Percentiles rank a stretch among this genome's conserved stretches.
These are phyloP conservation scores for Trametes polyzona DNA, from an alignment of 1,284 basidiomycete species.

Conservation along the genomic window DNA sequence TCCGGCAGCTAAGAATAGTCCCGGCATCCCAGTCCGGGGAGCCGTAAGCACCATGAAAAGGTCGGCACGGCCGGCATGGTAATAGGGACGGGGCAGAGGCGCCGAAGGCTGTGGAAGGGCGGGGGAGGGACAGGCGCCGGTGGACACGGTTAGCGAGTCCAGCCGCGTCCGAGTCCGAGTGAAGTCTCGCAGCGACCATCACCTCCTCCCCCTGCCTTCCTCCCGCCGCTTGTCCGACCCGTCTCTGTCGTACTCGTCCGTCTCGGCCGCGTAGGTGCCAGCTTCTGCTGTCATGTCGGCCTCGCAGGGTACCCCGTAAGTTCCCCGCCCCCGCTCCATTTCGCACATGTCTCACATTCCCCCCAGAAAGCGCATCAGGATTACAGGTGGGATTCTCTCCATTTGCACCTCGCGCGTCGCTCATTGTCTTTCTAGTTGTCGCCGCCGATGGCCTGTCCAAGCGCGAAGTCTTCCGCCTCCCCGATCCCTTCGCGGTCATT, in stretches of 20 bases:
- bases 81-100: not conserved
- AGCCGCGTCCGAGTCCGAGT: too few species aligned
- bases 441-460: constrained; percentile 89
- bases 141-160: too few species aligned
- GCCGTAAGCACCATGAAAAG: too few species aligned
- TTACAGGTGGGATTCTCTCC: constrained; percentile 37
- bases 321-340: not conserved
- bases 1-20: too few species aligned
- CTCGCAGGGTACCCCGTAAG: constrained; percentile 32
- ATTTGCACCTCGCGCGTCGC: not conserved
- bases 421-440: constrained; percentile 60
- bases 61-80: not conserved
- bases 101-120: constrained; percentile 1
- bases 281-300: constrained; percentile 29
- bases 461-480: constrained; percentile 89
- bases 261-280: not conserved
- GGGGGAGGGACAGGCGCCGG: not conserved
- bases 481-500: constrained; percentile 96
- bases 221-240: not conserved
- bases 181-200: constrained; percentile 1
- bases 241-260: not conserved
- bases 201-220: not conserved
- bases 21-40: too few species aligned
- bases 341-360: constrained; percentile 20
- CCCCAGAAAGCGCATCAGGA: constrained; percentile 43